Evolutionary conservation across 2,329 filamentous ascomycete species (phyloP).

Genomic region (Ilyonectria mors-panacis): DNA sequence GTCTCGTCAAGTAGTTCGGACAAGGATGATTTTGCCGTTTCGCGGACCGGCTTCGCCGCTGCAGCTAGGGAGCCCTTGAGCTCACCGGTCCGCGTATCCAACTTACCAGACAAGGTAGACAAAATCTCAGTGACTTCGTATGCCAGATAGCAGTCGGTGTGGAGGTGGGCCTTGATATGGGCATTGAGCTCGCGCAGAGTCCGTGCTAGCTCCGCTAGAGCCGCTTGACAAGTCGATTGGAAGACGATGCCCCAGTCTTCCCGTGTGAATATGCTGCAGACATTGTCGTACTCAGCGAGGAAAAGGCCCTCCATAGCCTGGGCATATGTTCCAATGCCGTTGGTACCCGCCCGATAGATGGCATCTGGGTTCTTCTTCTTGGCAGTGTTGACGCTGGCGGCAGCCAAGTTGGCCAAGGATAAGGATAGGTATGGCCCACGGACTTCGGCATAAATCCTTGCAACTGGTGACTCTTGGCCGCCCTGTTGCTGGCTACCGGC

Average conservation of each 20-base stretch:
- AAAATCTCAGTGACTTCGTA: slow-evolving; percentile 97
- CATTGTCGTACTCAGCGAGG: slow-evolving; percentile 89
- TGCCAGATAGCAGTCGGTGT: slow-evolving; percentile 93
- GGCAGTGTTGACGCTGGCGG: slow-evolving; percentile 86
- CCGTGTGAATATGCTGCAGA: slow-evolving; percentile 86
- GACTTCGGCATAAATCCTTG: slow-evolving; percentile 87
- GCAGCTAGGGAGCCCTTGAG: slow-evolving; percentile 87
- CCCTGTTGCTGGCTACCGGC: slow-evolving; percentile 69
- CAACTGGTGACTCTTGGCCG: slow-evolving; percentile 77
- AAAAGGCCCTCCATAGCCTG: slow-evolving; percentile 91
- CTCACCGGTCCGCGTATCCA: slow-evolving; percentile 88
- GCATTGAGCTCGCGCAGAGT: slow-evolving; percentile 91
- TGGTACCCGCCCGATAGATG: slow-evolving; percentile 89
- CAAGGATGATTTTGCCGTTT: slow-evolving; percentile 91
- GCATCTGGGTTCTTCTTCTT: slow-evolving; percentile 87
- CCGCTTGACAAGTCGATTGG: slow-evolving; percentile 81
- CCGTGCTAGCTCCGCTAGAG: slow-evolving; percentile 85
- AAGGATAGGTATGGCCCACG: slow-evolving; percentile 88
- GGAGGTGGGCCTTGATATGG: slow-evolving; percentile 88
- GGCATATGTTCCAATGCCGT: slow-evolving; percentile 91
- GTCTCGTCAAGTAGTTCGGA: slow-evolving; percentile 88
- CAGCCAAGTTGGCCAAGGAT: slow-evolving; percentile 87
- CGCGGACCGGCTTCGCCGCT: slow-evolving; percentile 88
- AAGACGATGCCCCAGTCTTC: slow-evolving; percentile 89
- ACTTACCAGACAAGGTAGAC: slow-evolving; percentile 80